Percentiles rank a stretch among this genome's conserved stretches.
Conservation (phyloP, 805 yeast genomes). For the Nakazawaea wyomingensis region DNA sequence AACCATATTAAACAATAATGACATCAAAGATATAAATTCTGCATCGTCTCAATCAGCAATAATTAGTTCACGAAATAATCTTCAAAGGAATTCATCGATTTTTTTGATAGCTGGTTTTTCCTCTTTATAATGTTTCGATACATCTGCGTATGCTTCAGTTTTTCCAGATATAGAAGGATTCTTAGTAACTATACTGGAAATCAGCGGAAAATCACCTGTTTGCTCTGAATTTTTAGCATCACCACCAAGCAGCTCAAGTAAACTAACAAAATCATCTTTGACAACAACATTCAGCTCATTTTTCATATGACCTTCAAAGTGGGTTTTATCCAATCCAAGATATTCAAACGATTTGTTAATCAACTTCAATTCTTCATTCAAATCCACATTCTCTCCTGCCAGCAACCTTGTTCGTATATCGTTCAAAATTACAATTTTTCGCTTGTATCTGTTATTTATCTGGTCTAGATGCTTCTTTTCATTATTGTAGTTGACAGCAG, state of each 20-base stretch:
- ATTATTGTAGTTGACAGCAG: conserved; percentile 32
- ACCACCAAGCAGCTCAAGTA: neutral
- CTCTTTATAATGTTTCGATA: too few relatives aligned
- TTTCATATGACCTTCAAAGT: conserved; percentile 10
- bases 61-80: too few relatives aligned
- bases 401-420: conserved; percentile 28
- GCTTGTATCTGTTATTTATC: conserved; percentile 25
- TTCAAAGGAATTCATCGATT: too few relatives aligned
- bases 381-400: conserved; percentile 30
- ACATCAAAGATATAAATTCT: too few relatives aligned
- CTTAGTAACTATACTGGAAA: too few relatives aligned
- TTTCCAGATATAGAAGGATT: too few relatives aligned
- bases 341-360: conserved; percentile 23
- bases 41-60: too few relatives aligned
- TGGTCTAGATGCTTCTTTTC: conserved; percentile 30
- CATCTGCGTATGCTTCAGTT: too few relatives aligned
- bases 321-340: conserved; percentile 2
- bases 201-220: too few relatives aligned
- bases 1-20: too few relatives aligned
- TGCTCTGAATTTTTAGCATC: neutral
- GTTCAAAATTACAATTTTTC: conserved; percentile 29
- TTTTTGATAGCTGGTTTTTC: too few relatives aligned
- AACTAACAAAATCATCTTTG: neutral
- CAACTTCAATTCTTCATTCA: conserved; percentile 31
- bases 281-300: neutral